These are phyloP conservation scores for Bocquillonia castaneifolia DNA, from an alignment of 441 rosid genomes.

Conservation along the genomic window DNA sequence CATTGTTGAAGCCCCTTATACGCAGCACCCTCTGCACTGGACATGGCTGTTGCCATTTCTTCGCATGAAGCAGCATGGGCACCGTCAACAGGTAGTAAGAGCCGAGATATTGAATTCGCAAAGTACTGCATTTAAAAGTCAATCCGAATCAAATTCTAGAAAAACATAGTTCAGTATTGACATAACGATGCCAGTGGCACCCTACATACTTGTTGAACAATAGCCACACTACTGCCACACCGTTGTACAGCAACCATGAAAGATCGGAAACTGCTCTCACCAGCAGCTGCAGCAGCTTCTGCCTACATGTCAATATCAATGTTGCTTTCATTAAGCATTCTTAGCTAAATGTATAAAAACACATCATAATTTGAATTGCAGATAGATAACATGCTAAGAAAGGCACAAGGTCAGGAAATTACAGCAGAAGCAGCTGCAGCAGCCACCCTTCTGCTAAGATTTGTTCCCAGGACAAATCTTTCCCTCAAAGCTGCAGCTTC, in stretches of 20 bases:
- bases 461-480: conserved; percentile 87
- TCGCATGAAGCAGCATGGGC: conserved; percentile 98
- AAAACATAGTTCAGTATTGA: conserved; percentile 13
- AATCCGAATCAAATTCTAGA: conserved; percentile 15
- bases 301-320: conserved; percentile 55
- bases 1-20: conserved; percentile 98
- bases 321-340: conserved; percentile 21
- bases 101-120: conserved; percentile 94
- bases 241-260: conserved; percentile 99
- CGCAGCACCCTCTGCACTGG: conserved; percentile 97
- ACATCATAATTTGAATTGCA: background rate
- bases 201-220: conserved; percentile 86
- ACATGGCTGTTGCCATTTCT: conserved; percentile 98
- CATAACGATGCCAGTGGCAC: conserved; percentile 14
- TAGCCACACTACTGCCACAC: conserved; percentile 96
- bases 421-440: conserved; percentile 99
- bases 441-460: conserved; percentile 86
- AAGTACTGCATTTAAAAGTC: conserved; percentile 58
- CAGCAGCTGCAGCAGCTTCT: conserved; percentile 99
- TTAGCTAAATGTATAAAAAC: conserved; percentile 4
- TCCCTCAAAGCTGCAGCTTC: conserved; percentile 97
- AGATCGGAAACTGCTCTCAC: conserved; percentile 98
- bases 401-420: conserved; percentile 36
- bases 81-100: conserved; percentile 95
- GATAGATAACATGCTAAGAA: conserved; percentile 15